Conservation (phyloP, 371 early-diverging fungal species). For the Syncephalastrum monosporum region DNA sequence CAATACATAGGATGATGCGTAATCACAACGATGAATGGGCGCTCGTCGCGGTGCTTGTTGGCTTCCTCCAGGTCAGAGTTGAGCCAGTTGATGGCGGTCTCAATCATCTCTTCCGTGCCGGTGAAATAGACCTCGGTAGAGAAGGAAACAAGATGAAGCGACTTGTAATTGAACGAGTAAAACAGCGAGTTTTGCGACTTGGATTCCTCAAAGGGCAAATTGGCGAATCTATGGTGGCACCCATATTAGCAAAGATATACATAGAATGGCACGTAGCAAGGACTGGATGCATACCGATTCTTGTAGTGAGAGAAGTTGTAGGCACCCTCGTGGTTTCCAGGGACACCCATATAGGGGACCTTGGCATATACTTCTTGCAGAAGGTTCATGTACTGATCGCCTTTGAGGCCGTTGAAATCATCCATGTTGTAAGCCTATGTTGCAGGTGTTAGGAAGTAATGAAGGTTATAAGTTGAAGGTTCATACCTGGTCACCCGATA, state of each 20-base stretch:
- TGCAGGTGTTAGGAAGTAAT: background rate
- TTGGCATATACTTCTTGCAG: conserved; percentile 36
- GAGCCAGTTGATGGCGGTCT: conserved; percentile 41
- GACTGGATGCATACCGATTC: conserved; percentile 27
- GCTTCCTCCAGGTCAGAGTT: conserved; percentile 35
- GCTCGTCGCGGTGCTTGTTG: conserved; percentile 27
- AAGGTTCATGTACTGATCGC: conserved; percentile 47
- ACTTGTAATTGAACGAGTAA: conserved; percentile 46
- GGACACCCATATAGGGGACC: conserved; percentile 41
- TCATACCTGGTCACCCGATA: conserved; percentile 40
- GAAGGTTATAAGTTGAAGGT: too few species aligned
- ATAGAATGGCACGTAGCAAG: background rate
- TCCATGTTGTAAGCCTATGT: conserved; percentile 36
- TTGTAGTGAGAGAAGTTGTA: conserved; percentile 48
- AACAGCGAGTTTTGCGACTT: conserved; percentile 31
- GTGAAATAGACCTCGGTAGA: conserved; percentile 43
- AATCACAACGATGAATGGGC: conserved; percentile 45
- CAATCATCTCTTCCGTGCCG: conserved; percentile 25
- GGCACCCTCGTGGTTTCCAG: conserved; percentile 44
- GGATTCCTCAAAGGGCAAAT: conserved; percentile 37
- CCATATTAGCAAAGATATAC: background rate
- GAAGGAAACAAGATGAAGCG: conserved; percentile 42
- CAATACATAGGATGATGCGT: conserved; percentile 44
- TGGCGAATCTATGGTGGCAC: conserved; percentile 21
- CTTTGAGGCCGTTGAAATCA: conserved; percentile 43